A percentile compares a stretch with the other conserved stretches of the same genome.
Evolutionary conservation across 495 filamentous ascomycete genomes (phyloP).

Genomic region (Paragyromitra xinjiangensis): DNA sequence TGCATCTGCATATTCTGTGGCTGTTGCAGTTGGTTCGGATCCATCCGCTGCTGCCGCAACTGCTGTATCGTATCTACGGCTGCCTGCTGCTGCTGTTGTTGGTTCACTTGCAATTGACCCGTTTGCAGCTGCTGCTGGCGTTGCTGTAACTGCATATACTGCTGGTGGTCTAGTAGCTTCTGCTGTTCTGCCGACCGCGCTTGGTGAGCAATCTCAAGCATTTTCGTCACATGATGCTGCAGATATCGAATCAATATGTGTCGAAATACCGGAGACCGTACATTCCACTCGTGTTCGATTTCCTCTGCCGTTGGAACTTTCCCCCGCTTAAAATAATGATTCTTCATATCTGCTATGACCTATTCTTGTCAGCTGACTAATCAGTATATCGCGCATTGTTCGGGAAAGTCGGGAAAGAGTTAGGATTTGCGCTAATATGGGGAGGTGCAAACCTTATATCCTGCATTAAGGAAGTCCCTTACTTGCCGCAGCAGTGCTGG

Average conservation of each 20-base stretch:
- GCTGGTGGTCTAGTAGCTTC: slow-evolving; percentile 4
- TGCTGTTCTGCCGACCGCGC: slow-evolving; percentile 10
- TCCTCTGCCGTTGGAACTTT: slow-evolving; percentile 44
- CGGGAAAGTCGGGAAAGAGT: not conserved
- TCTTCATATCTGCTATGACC: slow-evolving; percentile 44
- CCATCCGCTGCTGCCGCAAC: not conserved
- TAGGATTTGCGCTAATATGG: not conserved
- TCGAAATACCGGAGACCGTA: slow-evolving; percentile 44
- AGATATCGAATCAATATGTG: slow-evolving; percentile 49
- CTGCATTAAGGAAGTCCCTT: slow-evolving; percentile 31
- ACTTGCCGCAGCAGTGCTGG: slow-evolving; percentile 35
- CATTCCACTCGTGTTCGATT: slow-evolving; percentile 43
- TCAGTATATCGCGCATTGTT: slow-evolving; percentile 8
- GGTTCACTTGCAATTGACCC: slow-evolving; percentile 4
- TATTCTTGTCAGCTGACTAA: slow-evolving; percentile 47
- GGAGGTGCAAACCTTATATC: slow-evolving; percentile 47
- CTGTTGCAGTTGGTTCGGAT: not conserved
- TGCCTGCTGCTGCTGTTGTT: slow-evolving; percentile 1
- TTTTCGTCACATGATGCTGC: slow-evolving; percentile 41
- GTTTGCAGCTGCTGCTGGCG: slow-evolving; percentile 19
- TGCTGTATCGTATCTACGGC: not conserved
- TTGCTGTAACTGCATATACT: slow-evolving; percentile 22
- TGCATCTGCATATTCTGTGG: slow-evolving; percentile 19
- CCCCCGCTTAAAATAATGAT: slow-evolving; percentile 46
- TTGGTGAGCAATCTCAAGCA: slow-evolving; percentile 25